Percentiles rank a stretch among this genome's conserved stretches.
Conservation (phyloP, 495 filamentous ascomycete species). For the Monascus purpureus region DNA sequence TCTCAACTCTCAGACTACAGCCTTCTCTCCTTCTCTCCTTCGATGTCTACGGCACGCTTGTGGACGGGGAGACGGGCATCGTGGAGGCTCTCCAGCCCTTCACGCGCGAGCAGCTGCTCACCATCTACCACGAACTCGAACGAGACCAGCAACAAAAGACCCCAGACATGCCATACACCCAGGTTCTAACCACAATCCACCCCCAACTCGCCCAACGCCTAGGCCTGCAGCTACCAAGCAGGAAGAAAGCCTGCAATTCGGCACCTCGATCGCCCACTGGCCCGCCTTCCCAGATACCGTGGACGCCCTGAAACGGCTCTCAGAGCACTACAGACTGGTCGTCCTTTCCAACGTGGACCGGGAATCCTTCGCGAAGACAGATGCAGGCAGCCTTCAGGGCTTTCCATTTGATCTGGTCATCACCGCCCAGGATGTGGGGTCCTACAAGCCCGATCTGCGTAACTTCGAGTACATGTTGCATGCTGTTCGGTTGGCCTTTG, state of each 20-base stretch:
- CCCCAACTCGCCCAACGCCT: slow-evolving; percentile 28
- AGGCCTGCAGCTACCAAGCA: slow-evolving; percentile 17
- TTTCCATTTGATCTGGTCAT: slow-evolving; percentile 47
- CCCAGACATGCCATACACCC: slow-evolving; percentile 42
- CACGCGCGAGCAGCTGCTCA: slow-evolving; percentile 25
- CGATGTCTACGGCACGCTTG: slow-evolving; percentile 73
- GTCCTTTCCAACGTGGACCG: slow-evolving; percentile 62
- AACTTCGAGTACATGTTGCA: no score
- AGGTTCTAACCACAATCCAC: slow-evolving; percentile 40
- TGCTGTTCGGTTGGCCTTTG: no score
- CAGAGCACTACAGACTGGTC: slow-evolving; percentile 50
- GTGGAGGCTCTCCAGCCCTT: slow-evolving; percentile 27
- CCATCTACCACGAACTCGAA: slow-evolving; percentile 29
- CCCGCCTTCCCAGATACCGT: slow-evolving; percentile 51
- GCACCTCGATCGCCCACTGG: slow-evolving; percentile 44
- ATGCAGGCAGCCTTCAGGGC: slow-evolving; percentile 32
- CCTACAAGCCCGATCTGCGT: no score
- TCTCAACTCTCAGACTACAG: no score
- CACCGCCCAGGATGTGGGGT: no score
- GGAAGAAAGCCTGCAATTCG: slow-evolving; percentile 27
- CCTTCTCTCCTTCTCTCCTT: slow-evolving; percentile 63
- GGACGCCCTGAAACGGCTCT: slow-evolving; percentile 40
- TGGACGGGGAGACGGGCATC: slow-evolving; percentile 55
- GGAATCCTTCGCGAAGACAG: slow-evolving; percentile 41
- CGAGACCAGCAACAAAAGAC: slow-evolving; percentile 28